Percentiles rank a stretch among this genome's conserved stretches.
Conservation (phyloP, 129 eudicot genomes). For the Escallonia rubra region DNA sequence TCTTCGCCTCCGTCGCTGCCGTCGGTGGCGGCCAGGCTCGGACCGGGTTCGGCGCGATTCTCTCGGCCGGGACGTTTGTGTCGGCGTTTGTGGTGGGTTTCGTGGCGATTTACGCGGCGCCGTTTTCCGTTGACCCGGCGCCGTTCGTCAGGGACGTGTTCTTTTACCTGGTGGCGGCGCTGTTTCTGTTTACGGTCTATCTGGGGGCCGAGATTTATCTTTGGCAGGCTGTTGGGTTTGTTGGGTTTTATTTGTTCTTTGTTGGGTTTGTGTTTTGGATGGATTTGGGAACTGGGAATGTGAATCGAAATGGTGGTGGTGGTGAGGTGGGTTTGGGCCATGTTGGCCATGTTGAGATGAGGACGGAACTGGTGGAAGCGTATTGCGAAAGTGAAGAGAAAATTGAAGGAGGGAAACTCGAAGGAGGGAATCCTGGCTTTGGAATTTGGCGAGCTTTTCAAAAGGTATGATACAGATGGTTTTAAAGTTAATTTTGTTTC, state of each 20-base stretch:
- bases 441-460: too few species aligned
- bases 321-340: too few species aligned
- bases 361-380: too few species aligned
- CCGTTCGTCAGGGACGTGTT: conserved; percentile 74
- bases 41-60: conserved; percentile 82
- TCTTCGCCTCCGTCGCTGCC: conserved; percentile 84
- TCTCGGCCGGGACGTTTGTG: conserved; percentile 88
- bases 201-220: conserved; percentile 75
- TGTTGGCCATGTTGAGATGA: too few species aligned
- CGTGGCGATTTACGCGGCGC: conserved; percentile 82
- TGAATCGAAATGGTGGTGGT: too few species aligned
- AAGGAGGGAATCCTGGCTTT: too few species aligned
- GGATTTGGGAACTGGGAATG: conserved; percentile 51
- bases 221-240: conserved; percentile 96
- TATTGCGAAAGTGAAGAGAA: too few species aligned
- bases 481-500: too few species aligned
- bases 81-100: conserved; percentile 86
- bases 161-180: conserved; percentile 70
- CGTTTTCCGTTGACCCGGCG: conserved; percentile 63
- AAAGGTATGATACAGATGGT: too few species aligned
- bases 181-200: conserved; percentile 74
- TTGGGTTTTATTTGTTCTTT: conserved; percentile 78
- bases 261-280: conserved; percentile 93
- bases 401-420: too few species aligned
- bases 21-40: conserved; percentile 64